These are phyloP conservation scores for Effrenium voratum DNA, from an alignment of 73 alveolate genomes.

Conservation along the genomic window DNA sequence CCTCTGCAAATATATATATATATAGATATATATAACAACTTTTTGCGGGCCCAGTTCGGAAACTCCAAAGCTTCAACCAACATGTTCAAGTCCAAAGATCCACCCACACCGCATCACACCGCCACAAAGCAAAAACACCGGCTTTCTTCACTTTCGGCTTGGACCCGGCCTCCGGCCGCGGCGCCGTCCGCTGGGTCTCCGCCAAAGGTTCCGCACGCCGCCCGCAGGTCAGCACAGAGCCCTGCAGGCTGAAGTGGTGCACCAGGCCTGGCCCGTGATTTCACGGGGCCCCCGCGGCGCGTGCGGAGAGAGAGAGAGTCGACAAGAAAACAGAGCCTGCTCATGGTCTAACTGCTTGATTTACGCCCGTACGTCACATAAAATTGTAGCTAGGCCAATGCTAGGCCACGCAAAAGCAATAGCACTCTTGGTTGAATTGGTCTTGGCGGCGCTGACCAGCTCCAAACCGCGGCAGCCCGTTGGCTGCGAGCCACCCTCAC, in stretches of 20 bases:
- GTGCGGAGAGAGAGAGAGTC: no score
- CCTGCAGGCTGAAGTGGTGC: slow-evolving; percentile 71
- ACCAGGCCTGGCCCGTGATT: slow-evolving; percentile 87
- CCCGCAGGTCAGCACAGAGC: slow-evolving; percentile 92
- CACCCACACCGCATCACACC: no score
- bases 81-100: not conserved
- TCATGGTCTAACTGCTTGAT: no score
- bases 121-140: no score
- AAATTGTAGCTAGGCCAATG: no score
- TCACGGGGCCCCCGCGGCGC: not conserved
- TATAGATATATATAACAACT: not conserved
- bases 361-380: no score
- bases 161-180: slow-evolving; percentile 4
- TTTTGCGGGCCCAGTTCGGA: not conserved
- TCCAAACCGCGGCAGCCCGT: no score
- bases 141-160: not conserved
- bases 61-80: not conserved
- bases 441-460: no score
- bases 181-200: slow-evolving; percentile 49
- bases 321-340: no score
- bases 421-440: no score
- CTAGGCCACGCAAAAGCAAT: no score
- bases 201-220: slow-evolving; percentile 17
- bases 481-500: no score
- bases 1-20: not conserved